These are phyloP conservation scores for Podila clonocystis DNA, from an alignment of 192 early-diverging fungal species.

Conservation along the genomic window DNA sequence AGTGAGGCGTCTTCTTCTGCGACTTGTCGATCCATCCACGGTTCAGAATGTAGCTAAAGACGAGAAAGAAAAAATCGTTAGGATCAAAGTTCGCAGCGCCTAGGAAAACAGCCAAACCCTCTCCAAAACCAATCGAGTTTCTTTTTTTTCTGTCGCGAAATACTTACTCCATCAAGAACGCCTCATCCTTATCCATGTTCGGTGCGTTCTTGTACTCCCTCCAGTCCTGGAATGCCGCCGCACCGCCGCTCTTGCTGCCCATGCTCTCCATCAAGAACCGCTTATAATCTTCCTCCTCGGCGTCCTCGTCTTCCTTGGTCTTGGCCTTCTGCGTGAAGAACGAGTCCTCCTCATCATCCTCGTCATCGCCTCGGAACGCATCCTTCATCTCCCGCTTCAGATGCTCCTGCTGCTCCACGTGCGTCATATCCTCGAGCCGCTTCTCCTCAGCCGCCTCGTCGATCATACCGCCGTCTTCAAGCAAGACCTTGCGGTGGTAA, in stretches of 20 bases:
- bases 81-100: not conserved
- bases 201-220: conserved; percentile 60
- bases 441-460: conserved; percentile 58
- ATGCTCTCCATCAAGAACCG: conserved; percentile 89
- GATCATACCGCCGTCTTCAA: conserved; percentile 67
- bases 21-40: conserved; percentile 94
- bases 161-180: conserved; percentile 85
- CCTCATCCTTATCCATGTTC: conserved; percentile 60
- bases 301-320: conserved; percentile 76
- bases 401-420: conserved; percentile 86
- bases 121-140: not conserved
- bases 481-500: conserved; percentile 83
- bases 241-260: conserved; percentile 58
- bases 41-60: conserved; percentile 82
- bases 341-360: conserved; percentile 68
- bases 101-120: not conserved
- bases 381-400: conserved; percentile 77
- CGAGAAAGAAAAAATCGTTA: conserved; percentile 7
- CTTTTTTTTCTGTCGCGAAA: no score
- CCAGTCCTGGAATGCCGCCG: conserved; percentile 69
- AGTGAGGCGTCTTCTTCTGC: conserved; percentile 65
- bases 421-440: conserved; percentile 66
- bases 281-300: conserved; percentile 92
- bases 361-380: conserved; percentile 52
- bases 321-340: conserved; percentile 81